Evolutionary conservation across 2,329 filamentous ascomycete species (phyloP).

Genomic region (Stagonosporopsis vannaccii): DNA sequence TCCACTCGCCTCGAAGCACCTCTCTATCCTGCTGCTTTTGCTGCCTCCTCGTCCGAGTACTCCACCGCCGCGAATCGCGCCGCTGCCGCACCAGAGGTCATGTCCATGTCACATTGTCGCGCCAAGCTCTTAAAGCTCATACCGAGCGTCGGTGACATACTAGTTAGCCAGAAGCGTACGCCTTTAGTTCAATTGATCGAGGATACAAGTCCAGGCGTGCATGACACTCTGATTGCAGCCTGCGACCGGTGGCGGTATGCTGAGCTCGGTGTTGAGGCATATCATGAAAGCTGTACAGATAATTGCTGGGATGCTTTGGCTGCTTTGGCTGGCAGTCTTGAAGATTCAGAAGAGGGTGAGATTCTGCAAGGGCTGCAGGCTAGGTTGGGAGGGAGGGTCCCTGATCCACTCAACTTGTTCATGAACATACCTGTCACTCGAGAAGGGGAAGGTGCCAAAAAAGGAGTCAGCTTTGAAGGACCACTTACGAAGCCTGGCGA

Average conservation of each 20-base stretch:
- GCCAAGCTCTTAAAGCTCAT: conserved; percentile 38
- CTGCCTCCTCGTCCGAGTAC: conserved; percentile 33
- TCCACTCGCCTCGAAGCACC: conserved; percentile 38
- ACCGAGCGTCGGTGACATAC: conserved; percentile 38
- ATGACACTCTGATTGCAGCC: conserved; percentile 47
- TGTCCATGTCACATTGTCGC: conserved; percentile 49
- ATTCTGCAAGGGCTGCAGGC: conserved; percentile 29
- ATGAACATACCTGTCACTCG: conserved; percentile 55
- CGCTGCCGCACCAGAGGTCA: conserved; percentile 42
- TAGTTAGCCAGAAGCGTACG: conserved; percentile 45
- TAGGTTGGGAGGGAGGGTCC: conserved; percentile 36
- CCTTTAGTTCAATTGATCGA: conserved; percentile 45
- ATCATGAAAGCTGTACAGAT: conserved; percentile 49
- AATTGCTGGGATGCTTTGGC: conserved; percentile 46
- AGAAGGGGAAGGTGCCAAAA: conserved; percentile 45
- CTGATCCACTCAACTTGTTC: conserved; percentile 50
- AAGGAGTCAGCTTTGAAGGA: conserved; percentile 49
- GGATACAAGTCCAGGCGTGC: conserved; percentile 44
- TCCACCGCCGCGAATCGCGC: conserved; percentile 34
- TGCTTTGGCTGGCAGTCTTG: conserved; percentile 20
- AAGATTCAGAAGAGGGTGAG: conserved; percentile 24
- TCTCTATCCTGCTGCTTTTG: conserved; percentile 38
- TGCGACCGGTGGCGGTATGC: conserved; percentile 48
- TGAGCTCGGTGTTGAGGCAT: conserved; percentile 41
- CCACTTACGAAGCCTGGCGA: conserved; percentile 53